Evolutionary conservation across 2,329 filamentous ascomycete species (phyloP), one percentile per base, ranked within the genome.

Genomic region (Camillea tinctor): DNA sequence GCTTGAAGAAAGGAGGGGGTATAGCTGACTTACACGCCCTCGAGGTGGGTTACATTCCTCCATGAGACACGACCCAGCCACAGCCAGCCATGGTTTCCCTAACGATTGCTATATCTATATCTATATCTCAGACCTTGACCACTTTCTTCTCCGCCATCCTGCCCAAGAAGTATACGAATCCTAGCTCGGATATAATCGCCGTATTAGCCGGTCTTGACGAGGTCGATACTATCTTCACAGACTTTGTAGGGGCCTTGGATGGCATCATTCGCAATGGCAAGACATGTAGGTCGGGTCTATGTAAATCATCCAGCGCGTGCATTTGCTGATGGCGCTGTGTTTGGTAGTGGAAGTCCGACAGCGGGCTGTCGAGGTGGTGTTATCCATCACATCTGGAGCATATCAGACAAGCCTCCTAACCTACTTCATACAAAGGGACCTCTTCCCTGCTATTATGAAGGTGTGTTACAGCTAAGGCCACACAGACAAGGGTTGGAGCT

Each of bases 361-460:
- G 66, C 93, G 91, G 72, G 94, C 93, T 7, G 85, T 97, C 26
- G 84, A 91, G 68, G 89, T 92, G 50, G 88, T 93, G 7, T 83
- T 97, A 60, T 89, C 93, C 15, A 88, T 97, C 58, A 91, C 92
- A 6, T 92, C 93, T 9, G 93, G 94, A n/a, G 93, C 93, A 59
- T 98, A 97, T 74, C 93, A 96, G 76, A 98, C 95, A 3, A 95
- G 92, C 53, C 82, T 99, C 21, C 84, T 97, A 57, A 96, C 93
- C 1, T 99, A 98, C 76, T 92, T 99, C 71, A 95, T 95, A 49
- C 93, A 98, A 72, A 84, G 92, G 66, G 95, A 99, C 73, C 82
- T 98, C 40, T 99, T 99, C 71, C 94, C 94, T 20, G 89, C 93
- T 8, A 83, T 98, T 57, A 97, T 97, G 87, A 97, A 96, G 86